phyloP scores from a whole-genome alignment of 2,329 filamentous ascomycete genomes.

The Fusarium sp. region DNA sequence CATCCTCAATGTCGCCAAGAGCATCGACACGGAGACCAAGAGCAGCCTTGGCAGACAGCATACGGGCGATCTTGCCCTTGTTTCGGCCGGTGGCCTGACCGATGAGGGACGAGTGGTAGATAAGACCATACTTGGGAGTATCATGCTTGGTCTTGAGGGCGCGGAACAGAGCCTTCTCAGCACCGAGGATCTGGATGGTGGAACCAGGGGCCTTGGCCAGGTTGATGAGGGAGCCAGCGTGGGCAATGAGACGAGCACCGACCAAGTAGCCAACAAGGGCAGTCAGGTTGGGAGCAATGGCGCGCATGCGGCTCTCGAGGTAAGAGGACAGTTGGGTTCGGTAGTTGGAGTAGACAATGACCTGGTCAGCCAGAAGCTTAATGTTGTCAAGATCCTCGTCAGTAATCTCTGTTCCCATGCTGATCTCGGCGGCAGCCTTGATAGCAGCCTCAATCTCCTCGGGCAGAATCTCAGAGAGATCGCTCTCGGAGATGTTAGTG shows the following conservation, averaged over 20 bases:
- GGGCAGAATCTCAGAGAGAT: constrained; percentile 91
- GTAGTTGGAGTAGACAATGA: constrained; percentile 93
- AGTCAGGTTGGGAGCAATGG: constrained; percentile 96
- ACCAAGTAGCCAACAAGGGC: constrained; percentile 94
- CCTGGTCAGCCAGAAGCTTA: constrained; percentile 90
- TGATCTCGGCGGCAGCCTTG: constrained; percentile 95
- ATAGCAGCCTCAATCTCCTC: constrained; percentile 95
- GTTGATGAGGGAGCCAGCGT: constrained; percentile 94
- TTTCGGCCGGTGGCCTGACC: constrained; percentile 98
- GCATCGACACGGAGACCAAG: constrained; percentile 95
- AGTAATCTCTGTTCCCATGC: constrained; percentile 98
- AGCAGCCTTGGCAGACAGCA: constrained; percentile 93
- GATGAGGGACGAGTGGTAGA: constrained; percentile 93
- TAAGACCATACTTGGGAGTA: constrained; percentile 97
- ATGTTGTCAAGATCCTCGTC: constrained; percentile 95
- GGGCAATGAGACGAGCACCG: constrained; percentile 93
- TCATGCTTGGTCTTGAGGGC: constrained; percentile 99
- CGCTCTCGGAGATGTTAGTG: constrained; percentile 80
- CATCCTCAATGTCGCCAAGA: constrained; percentile 70
- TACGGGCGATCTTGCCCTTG: constrained; percentile 99
- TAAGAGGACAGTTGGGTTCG: constrained; percentile 90
- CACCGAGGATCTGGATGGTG: constrained; percentile 97
- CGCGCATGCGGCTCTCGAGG: constrained; percentile 93
- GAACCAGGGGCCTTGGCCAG: constrained; percentile 95
- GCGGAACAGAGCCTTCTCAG: constrained; percentile 98